phyloP scores from a whole-genome alignment of 1,284 basidiomycete genomes.

The Pseudozyma tsukubaensis region DNA sequence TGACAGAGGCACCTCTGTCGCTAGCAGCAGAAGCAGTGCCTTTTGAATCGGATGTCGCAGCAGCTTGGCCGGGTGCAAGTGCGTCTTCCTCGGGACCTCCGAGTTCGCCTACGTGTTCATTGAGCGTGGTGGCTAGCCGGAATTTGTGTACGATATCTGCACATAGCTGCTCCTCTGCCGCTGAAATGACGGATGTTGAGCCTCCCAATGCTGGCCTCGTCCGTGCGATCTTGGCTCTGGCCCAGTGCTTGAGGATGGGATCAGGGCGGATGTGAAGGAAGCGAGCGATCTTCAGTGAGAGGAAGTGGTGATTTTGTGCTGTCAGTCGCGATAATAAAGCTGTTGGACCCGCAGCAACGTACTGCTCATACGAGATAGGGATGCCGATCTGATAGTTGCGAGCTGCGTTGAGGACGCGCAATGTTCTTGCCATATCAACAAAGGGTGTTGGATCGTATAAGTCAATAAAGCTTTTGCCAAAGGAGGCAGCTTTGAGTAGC shows the following conservation, averaged over 20 bases:
- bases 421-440: constrained; percentile 86
- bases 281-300: constrained; percentile 89
- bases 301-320: constrained; percentile 86
- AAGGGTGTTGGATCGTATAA: constrained; percentile 90
- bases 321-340: constrained; percentile 84
- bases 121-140: constrained; percentile 72
- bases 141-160: constrained; percentile 88
- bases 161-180: constrained; percentile 80
- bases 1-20: constrained; percentile 72
- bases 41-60: background rate
- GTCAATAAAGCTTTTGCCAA: constrained; percentile 92
- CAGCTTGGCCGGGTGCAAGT: background rate
- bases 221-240: constrained; percentile 85
- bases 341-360: constrained; percentile 51
- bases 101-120: constrained; percentile 29
- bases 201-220: constrained; percentile 71
- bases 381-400: constrained; percentile 91
- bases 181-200: constrained; percentile 28
- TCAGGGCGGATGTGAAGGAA: constrained; percentile 86
- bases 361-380: constrained; percentile 91
- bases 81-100: constrained; percentile 26
- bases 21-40: background rate
- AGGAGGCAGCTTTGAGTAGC: constrained; percentile 88
- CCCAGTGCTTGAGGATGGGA: constrained; percentile 93
- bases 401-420: constrained; percentile 95